These are phyloP conservation scores for Zizania palustris DNA, from an alignment of 202 grass and related monocot genomes.

Conservation along the genomic window DNA sequence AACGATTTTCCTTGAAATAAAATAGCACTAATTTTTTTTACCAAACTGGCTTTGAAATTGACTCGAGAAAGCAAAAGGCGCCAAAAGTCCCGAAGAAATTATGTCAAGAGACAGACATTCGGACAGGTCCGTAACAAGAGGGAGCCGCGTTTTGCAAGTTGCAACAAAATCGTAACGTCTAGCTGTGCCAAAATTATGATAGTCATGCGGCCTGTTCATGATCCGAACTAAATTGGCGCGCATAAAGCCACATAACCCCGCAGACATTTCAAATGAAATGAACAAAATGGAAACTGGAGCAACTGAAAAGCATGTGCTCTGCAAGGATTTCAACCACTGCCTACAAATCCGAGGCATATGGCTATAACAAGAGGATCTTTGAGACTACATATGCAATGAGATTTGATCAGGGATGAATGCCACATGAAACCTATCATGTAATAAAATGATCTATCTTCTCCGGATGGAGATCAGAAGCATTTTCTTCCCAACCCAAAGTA, in stretches of 20 bases:
- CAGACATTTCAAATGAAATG: background rate
- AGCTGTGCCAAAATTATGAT: constrained; percentile 57
- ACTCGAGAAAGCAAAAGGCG: background rate
- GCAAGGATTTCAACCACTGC: background rate
- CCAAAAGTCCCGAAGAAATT: background rate
- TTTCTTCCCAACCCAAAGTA: constrained; percentile 13
- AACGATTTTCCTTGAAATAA: background rate
- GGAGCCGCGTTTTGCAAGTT: background rate
- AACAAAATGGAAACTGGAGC: background rate
- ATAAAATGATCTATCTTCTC: background rate
- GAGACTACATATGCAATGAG: background rate
- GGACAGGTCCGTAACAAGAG: background rate
- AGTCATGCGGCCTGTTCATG: constrained; percentile 41
- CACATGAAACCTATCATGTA: background rate
- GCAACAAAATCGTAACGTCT: constrained; percentile 39
- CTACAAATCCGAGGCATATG: background rate
- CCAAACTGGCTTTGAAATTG: background rate
- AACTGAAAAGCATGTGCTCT: background rate
- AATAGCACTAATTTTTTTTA: too few species aligned
- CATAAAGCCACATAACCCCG: background rate
- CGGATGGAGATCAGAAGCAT: background rate
- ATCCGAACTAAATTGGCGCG: background rate
- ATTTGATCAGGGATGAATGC: background rate
- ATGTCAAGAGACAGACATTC: background rate
- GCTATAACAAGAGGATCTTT: background rate